Conservation (phyloP, 2,329 filamentous ascomycete species). For the Arthrobotrys iridis region DNA sequence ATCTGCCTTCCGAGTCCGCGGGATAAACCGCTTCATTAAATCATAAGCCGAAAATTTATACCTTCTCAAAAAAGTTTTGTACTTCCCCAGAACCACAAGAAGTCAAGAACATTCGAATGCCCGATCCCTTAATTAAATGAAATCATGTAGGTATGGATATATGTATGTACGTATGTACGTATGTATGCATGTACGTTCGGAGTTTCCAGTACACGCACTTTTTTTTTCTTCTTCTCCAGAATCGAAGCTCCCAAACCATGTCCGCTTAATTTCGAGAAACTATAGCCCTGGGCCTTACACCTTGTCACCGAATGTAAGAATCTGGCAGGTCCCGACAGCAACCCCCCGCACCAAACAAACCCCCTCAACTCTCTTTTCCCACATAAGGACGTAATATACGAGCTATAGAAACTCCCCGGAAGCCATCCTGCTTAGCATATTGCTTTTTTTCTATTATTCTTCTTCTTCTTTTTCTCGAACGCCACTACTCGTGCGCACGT, state of each 20-base stretch:
- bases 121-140: conserved; percentile 10
- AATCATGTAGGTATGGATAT: background rate
- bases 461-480: conserved; percentile 6
- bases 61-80: background rate
- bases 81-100: background rate
- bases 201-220: conserved; percentile 5
- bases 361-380: too few species aligned
- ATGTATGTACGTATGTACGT: background rate
- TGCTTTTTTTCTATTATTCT: background rate
- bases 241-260: conserved; percentile 27
- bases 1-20: conserved; percentile 33
- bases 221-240: background rate
- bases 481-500: conserved; percentile 11
- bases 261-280: conserved; percentile 38
- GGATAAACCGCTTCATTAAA: conserved; percentile 12
- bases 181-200: background rate
- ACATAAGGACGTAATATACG: conserved; percentile 4
- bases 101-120: background rate
- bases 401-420: background rate
- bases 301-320: conserved; percentile 21
- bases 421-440: background rate
- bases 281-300: conserved; percentile 35
- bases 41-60: background rate
- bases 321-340: conserved; percentile 31
- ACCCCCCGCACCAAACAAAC: conserved; percentile 45